Evolutionary conservation across 495 filamentous ascomycete species (phyloP).

Genomic region (Aspergillus conjunctus): DNA sequence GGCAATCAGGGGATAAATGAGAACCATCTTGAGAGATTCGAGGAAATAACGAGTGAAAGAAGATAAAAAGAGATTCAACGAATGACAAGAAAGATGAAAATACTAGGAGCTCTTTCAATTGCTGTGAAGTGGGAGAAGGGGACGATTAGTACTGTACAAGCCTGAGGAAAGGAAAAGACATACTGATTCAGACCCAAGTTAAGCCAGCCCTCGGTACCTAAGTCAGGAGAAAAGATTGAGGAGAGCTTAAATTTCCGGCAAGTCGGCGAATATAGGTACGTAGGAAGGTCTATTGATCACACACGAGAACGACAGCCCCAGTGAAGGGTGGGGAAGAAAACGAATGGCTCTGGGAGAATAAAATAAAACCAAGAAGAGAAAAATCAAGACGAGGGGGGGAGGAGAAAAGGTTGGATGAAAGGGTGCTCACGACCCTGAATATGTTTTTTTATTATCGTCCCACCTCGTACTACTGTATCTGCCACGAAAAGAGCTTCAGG

Average conservation of each 20-base stretch:
- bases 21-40: constrained; percentile 27
- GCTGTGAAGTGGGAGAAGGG: not conserved
- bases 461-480: constrained; percentile 23
- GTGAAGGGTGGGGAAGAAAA: constrained; percentile 12
- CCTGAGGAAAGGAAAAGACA: not conserved
- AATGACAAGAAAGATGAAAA: constrained; percentile 1
- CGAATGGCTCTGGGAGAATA: constrained; percentile 6
- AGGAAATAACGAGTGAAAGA: constrained; percentile 13
- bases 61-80: constrained; percentile 7
- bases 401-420: constrained; percentile 15
- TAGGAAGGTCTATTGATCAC: constrained; percentile 2
- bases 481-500: constrained; percentile 23
- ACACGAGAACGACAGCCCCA: constrained; percentile 4
- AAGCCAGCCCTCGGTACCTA: not conserved
- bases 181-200: not conserved
- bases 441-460: constrained; percentile 21
- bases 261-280: not conserved
- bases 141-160: not conserved
- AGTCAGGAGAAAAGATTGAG: constrained; percentile 2
- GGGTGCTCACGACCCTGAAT: constrained; percentile 22
- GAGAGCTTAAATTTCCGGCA: constrained; percentile 8
- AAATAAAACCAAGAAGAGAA: constrained; percentile 1
- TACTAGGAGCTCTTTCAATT: not conserved
- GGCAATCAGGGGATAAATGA: constrained; percentile 32
- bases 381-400: constrained; percentile 11